Percentiles rank a stretch among this genome's conserved stretches.
These are phyloP conservation scores for Oxytropis ochrocephala DNA, from an alignment of 306 rosid species.

Conservation along the genomic window DNA sequence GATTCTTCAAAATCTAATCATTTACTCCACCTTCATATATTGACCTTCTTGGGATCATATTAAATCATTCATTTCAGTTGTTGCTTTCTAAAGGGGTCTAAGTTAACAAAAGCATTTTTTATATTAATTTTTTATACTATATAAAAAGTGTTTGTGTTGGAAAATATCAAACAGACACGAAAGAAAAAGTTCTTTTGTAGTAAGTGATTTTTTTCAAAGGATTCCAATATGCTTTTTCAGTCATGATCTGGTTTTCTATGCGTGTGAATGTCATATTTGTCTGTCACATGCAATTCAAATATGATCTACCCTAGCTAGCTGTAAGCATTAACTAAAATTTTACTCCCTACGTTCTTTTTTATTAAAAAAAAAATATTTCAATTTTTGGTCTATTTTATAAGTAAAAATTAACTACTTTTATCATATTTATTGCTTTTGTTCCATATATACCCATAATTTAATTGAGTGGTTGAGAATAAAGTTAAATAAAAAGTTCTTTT, in stretches of 20 bases:
- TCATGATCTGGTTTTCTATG: background rate
- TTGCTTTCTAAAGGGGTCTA: background rate
- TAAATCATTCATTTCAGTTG: background rate
- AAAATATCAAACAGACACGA: constrained; percentile 4
- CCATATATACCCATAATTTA: too few relatives aligned
- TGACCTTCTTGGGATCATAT: background rate
- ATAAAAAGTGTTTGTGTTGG: background rate
- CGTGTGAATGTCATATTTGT: background rate
- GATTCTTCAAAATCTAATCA: constrained; percentile 20
- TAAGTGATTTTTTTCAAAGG: background rate
- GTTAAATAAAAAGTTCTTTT: too few relatives aligned
- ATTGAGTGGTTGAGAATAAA: too few relatives aligned
- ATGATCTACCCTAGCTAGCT: too few relatives aligned
- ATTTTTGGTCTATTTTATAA: too few relatives aligned
- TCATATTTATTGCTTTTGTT: too few relatives aligned
- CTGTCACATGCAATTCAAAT: too few relatives aligned
- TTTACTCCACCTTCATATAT: background rate
- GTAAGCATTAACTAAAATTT: too few relatives aligned
- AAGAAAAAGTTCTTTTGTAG: background rate
- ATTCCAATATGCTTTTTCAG: background rate
- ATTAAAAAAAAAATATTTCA: too few relatives aligned
- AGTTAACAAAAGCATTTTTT: background rate
- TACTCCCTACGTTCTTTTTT: too few relatives aligned
- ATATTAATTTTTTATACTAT: too few relatives aligned
- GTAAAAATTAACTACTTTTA: too few relatives aligned